phyloP scores from a whole-genome alignment of 2,329 filamentous ascomycete genomes.

The Cladosporium sp. region DNA sequence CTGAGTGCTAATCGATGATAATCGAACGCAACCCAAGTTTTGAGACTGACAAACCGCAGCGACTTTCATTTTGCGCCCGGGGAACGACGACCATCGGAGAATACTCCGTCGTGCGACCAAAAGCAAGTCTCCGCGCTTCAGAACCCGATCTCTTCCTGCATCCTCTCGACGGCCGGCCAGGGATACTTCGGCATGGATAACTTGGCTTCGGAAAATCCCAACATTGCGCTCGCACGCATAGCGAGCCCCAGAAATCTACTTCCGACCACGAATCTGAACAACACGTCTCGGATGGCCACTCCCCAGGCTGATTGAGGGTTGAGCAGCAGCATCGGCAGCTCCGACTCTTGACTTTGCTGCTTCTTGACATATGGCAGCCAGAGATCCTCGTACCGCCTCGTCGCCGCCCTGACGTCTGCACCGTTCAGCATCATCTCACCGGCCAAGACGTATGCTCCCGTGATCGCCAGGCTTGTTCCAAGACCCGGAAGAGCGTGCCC shows the following conservation, averaged over 20 bases:
- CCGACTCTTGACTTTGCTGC: constrained; percentile 10
- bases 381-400: constrained; percentile 18
- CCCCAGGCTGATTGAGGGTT: constrained; percentile 30
- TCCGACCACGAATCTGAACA: constrained; percentile 16
- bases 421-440: constrained; percentile 18
- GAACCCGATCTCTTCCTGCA: constrained; percentile 13
- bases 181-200: constrained; percentile 14
- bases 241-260: constrained; percentile 12
- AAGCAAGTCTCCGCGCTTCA: not conserved
- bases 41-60: too few relatives aligned
- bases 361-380: constrained; percentile 18
- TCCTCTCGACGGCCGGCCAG: constrained; percentile 8
- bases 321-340: constrained; percentile 18
- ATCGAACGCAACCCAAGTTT: too few relatives aligned
- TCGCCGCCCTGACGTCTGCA: constrained; percentile 12
- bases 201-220: constrained; percentile 15
- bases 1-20: too few relatives aligned
- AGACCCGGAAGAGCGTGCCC: constrained; percentile 19
- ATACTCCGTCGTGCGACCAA: too few relatives aligned
- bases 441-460: constrained; percentile 22
- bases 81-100: too few relatives aligned
- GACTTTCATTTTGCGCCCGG: too few relatives aligned
- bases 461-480: constrained; percentile 21
- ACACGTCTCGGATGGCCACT: constrained; percentile 19
- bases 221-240: constrained; percentile 8